These are phyloP conservation scores for Pseudogymnoascus sp. DNA, from an alignment of 2,329 filamentous ascomycete species.

Conservation along the genomic window DNA sequence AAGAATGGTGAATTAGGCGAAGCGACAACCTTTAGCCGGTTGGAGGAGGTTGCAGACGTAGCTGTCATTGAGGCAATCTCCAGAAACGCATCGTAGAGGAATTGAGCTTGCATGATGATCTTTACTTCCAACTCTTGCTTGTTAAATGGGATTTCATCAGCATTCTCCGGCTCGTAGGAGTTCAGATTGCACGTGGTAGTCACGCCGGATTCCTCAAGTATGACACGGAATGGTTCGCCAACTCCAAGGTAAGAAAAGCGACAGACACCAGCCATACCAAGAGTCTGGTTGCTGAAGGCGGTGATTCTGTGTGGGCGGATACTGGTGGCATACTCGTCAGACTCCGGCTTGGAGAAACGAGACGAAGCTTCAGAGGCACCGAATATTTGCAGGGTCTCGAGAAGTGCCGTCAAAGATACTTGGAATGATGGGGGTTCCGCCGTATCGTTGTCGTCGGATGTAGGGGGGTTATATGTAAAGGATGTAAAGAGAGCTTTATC, in stretches of 20 bases:
- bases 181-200: constrained; percentile 84
- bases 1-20: constrained; percentile 52
- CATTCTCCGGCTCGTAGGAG: constrained; percentile 70
- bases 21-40: constrained; percentile 60
- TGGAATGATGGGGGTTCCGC: constrained; percentile 62
- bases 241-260: constrained; percentile 67
- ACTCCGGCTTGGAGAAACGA: constrained; percentile 49
- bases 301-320: constrained; percentile 55
- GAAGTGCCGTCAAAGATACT: constrained; percentile 75
- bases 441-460: constrained; percentile 31
- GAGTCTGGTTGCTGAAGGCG: constrained; percentile 73
- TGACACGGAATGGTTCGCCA: constrained; percentile 74
- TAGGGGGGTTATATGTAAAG: constrained; percentile 58
- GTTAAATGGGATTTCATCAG: constrained; percentile 82
- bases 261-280: constrained; percentile 81
- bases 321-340: constrained; percentile 54
- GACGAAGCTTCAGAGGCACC: constrained; percentile 65
- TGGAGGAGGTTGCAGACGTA: constrained; percentile 55
- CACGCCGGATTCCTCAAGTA: constrained; percentile 77
- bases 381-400: constrained; percentile 94
- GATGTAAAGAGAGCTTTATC: constrained; percentile 83
- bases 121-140: constrained; percentile 76
- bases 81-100: constrained; percentile 62
- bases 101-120: constrained; percentile 81
- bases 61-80: constrained; percentile 44